Conservation (phyloP, 345 rosid species). For the Eucalyptus grandis region DNA sequence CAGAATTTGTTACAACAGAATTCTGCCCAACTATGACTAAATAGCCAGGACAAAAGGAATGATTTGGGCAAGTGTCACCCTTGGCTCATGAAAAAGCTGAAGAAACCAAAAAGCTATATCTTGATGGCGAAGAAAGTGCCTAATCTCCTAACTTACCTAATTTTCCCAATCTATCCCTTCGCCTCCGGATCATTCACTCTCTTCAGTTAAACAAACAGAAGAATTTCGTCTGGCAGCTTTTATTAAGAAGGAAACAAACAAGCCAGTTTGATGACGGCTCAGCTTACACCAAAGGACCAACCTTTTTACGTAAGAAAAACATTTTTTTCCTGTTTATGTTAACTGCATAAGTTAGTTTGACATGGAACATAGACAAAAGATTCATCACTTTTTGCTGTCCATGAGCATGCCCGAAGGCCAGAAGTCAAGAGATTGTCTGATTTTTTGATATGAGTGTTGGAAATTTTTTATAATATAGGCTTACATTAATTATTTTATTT, state of each 20-base stretch:
- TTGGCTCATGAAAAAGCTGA: neutral
- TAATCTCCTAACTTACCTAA: neutral
- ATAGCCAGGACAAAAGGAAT: neutral
- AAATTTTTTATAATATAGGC: no score
- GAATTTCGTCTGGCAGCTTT: neutral
- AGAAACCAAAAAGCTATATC: neutral
- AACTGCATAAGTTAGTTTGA: neutral
- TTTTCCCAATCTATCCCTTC: neutral
- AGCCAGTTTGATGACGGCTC: neutral
- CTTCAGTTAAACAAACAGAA: neutral
- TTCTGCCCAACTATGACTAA: neutral
- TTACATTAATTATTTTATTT: no score
- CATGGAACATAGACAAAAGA: neutral
- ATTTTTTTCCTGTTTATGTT: neutral
- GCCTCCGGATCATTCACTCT: neutral
- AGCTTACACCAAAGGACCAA: neutral
- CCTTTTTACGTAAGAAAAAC: neutral
- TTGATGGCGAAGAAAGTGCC: neutral
- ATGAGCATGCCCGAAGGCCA: neutral
- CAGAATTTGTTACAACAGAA: neutral
- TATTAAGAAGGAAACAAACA: neutral
- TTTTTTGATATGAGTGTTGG: no score
- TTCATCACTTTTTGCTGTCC: neutral
- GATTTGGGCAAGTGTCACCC: neutral
- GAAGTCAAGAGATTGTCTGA: neutral